These are phyloP conservation scores for Claviceps arundinis DNA, from an alignment of 2,329 filamentous ascomycete species.

Conservation along the genomic window DNA sequence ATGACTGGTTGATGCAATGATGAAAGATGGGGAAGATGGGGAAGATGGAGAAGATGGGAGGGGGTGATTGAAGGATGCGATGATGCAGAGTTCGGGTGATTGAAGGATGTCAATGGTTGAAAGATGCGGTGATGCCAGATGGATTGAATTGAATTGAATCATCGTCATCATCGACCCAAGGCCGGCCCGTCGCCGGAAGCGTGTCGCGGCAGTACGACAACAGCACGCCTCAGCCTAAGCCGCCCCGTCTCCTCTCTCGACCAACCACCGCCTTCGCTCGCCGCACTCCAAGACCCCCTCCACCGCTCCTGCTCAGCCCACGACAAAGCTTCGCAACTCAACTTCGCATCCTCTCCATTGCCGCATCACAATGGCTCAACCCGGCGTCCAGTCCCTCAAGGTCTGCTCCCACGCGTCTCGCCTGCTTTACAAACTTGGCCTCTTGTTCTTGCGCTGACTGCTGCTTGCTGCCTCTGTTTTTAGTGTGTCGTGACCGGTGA, in stretches of 20 bases:
- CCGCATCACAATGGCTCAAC: slow-evolving; percentile 52
- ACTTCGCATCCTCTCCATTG: not conserved
- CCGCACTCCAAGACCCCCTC: not conserved
- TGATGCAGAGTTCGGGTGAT: too few relatives aligned
- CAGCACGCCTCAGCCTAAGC: not conserved
- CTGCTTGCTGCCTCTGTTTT: slow-evolving; percentile 3
- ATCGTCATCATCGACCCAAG: too few relatives aligned
- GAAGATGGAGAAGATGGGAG: too few relatives aligned
- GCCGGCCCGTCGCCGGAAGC: too few relatives aligned
- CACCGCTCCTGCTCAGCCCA: slow-evolving; percentile 4
- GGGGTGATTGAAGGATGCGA: too few relatives aligned
- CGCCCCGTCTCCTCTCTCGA: not conserved
- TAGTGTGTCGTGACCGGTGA: slow-evolving; percentile 98
- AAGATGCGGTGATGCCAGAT: too few relatives aligned
- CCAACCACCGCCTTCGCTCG: slow-evolving; percentile 4
- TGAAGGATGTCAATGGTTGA: too few relatives aligned
- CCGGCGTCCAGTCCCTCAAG: slow-evolving; percentile 84
- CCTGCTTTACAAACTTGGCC: not conserved
- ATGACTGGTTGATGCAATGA: too few relatives aligned
- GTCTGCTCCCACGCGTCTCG: slow-evolving; percentile 34
- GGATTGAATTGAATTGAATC: too few relatives aligned
- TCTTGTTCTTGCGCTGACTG: slow-evolving; percentile 15
- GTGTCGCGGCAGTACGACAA: too few relatives aligned
- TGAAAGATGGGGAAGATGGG: too few relatives aligned
- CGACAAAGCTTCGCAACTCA: not conserved